Percentiles rank a stretch among this genome's conserved stretches.
Evolutionary conservation across 148 eudicot genomes (phyloP).

Genomic region (Oxyria digyna): DNA sequence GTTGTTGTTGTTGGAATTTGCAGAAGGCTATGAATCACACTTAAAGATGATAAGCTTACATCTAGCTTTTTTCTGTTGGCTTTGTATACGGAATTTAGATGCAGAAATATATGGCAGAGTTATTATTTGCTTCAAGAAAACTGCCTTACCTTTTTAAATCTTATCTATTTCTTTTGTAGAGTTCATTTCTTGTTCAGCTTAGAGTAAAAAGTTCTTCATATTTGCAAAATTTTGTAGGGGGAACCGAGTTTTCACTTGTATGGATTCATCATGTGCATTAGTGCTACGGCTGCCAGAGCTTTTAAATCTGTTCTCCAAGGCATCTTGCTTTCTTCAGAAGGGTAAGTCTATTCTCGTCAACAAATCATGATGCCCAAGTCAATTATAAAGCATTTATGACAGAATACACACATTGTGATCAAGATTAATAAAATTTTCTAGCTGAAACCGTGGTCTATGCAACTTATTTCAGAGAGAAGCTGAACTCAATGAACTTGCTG

Average conservation of each 20-base stretch:
- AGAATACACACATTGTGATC: neutral
- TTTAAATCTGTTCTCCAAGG: conserved; percentile 98
- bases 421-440: neutral
- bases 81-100: neutral
- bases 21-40: neutral
- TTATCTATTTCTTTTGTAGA: neutral
- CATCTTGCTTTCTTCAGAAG: conserved; percentile 87
- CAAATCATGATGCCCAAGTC: neutral
- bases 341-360: conserved; percentile 27
- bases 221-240: conserved; percentile 48
- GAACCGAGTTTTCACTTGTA: conserved; percentile 95
- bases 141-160: neutral
- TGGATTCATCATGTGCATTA: conserved; percentile 94
- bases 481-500: conserved; percentile 92
- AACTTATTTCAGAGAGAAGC: conserved; percentile 58
- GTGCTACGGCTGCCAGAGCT: conserved; percentile 98
- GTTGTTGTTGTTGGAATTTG: neutral
- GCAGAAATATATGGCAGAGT: neutral
- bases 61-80: neutral
- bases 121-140: neutral
- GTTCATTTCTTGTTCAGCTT: neutral
- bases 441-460: neutral
- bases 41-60: neutral
- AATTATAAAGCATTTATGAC: neutral
- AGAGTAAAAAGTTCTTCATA: neutral